Percentiles rank a stretch among this genome's conserved stretches.
Evolutionary conservation across 495 filamentous ascomycete species (phyloP).

Genomic region (Podospora comata): DNA sequence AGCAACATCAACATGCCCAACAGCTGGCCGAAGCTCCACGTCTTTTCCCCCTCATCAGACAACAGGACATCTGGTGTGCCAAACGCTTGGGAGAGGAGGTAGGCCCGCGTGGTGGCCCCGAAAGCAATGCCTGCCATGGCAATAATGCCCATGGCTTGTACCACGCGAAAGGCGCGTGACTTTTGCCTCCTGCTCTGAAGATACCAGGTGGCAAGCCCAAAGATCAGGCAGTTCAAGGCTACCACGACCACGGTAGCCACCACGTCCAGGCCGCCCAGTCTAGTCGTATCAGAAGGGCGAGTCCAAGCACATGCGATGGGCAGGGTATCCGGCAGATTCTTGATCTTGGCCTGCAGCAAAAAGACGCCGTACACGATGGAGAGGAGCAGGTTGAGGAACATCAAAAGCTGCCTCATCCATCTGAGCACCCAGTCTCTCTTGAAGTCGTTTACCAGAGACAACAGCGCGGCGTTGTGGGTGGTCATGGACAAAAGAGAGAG

Average conservation of each 20-base stretch:
- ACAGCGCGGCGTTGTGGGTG: conserved; percentile 54
- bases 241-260: conserved; percentile 53
- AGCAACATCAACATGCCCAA: conserved; percentile 52
- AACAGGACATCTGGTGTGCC: conserved; percentile 41
- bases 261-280: conserved; percentile 41
- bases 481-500: conserved; percentile 55
- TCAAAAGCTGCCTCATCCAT: conserved; percentile 57
- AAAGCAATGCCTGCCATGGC: conserved; percentile 49
- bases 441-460: conserved; percentile 58
- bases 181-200: conserved; percentile 46
- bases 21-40: conserved; percentile 58
- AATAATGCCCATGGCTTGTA: conserved; percentile 47
- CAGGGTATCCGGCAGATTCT: conserved; percentile 46
- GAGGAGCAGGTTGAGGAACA: conserved; percentile 56
- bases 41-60: conserved; percentile 47
- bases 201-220: conserved; percentile 54
- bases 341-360: conserved; percentile 45
- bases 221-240: conserved; percentile 48
- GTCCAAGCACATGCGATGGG: conserved; percentile 55
- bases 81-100: conserved; percentile 53
- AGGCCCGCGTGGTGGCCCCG: conserved; percentile 48
- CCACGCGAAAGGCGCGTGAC: conserved; percentile 38
- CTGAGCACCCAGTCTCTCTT: conserved; percentile 59
- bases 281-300: conserved; percentile 14
- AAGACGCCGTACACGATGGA: conserved; percentile 48